Evolutionary conservation across 345 rosid species (phyloP), one percentile per base, ranked within the genome.

Genomic region (Lumnitzera littorea): DNA sequence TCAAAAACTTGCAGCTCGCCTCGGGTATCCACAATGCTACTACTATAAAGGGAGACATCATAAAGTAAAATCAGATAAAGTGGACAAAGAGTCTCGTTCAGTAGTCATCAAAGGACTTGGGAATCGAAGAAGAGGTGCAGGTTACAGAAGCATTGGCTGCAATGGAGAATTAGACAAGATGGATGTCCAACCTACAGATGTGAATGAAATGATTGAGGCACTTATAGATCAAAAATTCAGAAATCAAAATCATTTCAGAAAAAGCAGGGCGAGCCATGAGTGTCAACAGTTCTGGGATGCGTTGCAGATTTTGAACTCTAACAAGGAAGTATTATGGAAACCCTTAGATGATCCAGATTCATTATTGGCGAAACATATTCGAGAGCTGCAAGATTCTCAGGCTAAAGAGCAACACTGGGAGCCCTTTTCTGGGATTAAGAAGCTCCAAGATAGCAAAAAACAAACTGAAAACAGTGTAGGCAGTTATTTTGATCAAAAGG

Each of bases 331-430:
- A 53, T 82, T 88, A 23, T 31, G 82, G 47, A 84, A 81, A 62
- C 82, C 84, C 62, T 77, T 86, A 43, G 91, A 85, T 53, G 91
- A 91, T 70, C 97, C 91, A 24, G 72, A 82, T 69, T 91, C 89
- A 50, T 65, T 88, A 52, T 59, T 86, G n/a, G 85, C 49, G 15
- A 82, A 79, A 46, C 87, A 78, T 51, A 75, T 85, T 3, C 64
- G 78, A 72, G 92, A 79, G 48, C 65, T 84, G 59, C 71, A 68
- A 36, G 78, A 79, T 61, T 75, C 75, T 50, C 77, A 68, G 59
- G 76, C 49, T 1, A 77, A 60, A 27, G 52, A 70, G 46, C 65
- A 52, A 56, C 70, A 24, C 57, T 13, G 51, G 2, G 54, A 58
- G 31, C 67, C 62, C 16, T 27, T 27, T 5, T 36, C 10, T 4